Evolutionary conservation across 169 alveolate genomes (phyloP), one percentile per base, ranked within the genome.

Genomic region (Toxoplasma gondii): DNA sequence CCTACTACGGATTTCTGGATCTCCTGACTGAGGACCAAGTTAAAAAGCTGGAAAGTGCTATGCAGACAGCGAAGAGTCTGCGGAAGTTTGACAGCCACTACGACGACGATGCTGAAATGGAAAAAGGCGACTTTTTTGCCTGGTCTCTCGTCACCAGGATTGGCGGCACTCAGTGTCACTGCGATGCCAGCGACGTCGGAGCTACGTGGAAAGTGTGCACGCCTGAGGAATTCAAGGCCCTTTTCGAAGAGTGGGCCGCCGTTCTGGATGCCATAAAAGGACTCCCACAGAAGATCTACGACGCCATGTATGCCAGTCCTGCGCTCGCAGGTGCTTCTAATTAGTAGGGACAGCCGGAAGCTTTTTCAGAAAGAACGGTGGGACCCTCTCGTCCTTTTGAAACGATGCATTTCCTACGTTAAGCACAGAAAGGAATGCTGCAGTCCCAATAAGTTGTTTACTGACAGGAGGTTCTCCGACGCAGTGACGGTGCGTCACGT

Each of bases 141-240:
- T 82, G 90, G 90, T 29, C 90, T 39, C 41, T 82, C 54, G 4
- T 82, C n/a, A 82, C 90, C 54, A 12, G 90, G 64, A 38, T 44
- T 19, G 90, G 90, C 19, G 90, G 44, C 17, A 82, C 90, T 9
- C 44, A 82, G 41, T 82, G 90, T 31, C 90, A 82, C 90, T 82
- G 90, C 67, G 90, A 82, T 36, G n/a, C 90, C 53, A 82, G 90
- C 90, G 90, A 82, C 64, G 90, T 82, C 41, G 90, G 90, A 29
- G 90, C 90, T 31, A 82, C 90, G 17, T 82, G 90, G 90, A 82
- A 82, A 82, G 41, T 82, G 5, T 82, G 90, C 38, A 82, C 90
- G 4, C 67, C 67, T 19, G 67, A 82, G 36, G 90, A 82, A 82
- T 36, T 82, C 5, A 22, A 2, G 90, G 38, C 90, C 1, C 54